Percentiles rank a stretch among this genome's conserved stretches.
These are phyloP conservation scores for Aspergillus diversus DNA, from an alignment of 495 filamentous ascomycete species.

Conservation along the genomic window DNA sequence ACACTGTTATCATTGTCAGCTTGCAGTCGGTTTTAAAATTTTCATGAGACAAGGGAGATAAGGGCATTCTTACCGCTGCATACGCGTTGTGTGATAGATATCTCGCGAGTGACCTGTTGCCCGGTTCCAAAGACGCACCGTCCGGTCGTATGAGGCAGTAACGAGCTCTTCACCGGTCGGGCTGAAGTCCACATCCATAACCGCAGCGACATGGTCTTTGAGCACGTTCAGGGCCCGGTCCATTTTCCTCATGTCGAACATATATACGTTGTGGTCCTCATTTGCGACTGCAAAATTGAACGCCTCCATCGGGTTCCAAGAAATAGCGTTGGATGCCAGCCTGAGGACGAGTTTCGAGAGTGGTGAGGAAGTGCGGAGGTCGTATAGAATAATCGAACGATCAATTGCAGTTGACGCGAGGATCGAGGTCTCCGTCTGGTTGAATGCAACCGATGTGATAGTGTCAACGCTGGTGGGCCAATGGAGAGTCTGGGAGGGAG, in stretches of 20 bases:
- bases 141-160: slow-evolving; percentile 83
- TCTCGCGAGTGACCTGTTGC: slow-evolving; percentile 83
- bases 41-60: background rate
- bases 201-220: slow-evolving; percentile 93
- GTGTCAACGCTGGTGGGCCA: slow-evolving; percentile 91
- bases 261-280: slow-evolving; percentile 78
- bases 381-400: slow-evolving; percentile 83
- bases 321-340: slow-evolving; percentile 80
- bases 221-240: slow-evolving; percentile 85
- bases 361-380: slow-evolving; percentile 84
- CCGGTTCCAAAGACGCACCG: slow-evolving; percentile 78
- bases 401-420: slow-evolving; percentile 83
- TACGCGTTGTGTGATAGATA: slow-evolving; percentile 95
- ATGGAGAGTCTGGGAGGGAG: slow-evolving; percentile 76
- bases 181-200: slow-evolving; percentile 95
- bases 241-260: slow-evolving; percentile 89
- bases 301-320: slow-evolving; percentile 96
- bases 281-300: slow-evolving; percentile 87
- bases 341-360: slow-evolving; percentile 77
- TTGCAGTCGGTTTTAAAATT: slow-evolving; percentile 8
- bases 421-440: slow-evolving; percentile 90
- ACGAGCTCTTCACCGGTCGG: slow-evolving; percentile 95
- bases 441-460: slow-evolving; percentile 88
- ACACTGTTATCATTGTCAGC: slow-evolving; percentile 50
- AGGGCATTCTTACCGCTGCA: slow-evolving; percentile 68